phyloP scores from a whole-genome alignment of 805 yeast species.

The Kregervanrija pseudodelftensis region DNA sequence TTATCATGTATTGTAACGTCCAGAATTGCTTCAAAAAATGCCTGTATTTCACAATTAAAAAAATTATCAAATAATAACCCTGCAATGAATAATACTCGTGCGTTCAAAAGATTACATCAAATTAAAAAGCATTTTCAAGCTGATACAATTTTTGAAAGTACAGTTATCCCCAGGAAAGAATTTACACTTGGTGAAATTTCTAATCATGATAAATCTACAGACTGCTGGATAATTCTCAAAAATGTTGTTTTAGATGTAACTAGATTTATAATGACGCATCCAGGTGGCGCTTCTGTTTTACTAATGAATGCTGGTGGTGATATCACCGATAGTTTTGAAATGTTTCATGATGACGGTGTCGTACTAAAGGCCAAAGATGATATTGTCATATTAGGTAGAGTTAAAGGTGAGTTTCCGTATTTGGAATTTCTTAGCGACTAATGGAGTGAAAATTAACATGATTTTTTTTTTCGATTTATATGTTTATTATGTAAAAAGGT shows the following conservation, averaged over 20 bases:
- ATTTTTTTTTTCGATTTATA: not conserved
- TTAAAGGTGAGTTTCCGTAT: constrained; percentile 41
- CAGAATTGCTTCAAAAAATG: constrained; percentile 39
- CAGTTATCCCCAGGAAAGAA: constrained; percentile 41
- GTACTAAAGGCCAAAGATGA: constrained; percentile 40
- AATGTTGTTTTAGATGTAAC: constrained; percentile 45
- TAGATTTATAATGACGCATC: constrained; percentile 40
- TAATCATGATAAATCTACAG: constrained; percentile 36
- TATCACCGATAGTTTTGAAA: constrained; percentile 51
- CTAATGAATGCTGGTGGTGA: constrained; percentile 67
- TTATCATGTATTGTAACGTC: constrained; percentile 60
- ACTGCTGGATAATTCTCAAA: constrained; percentile 50
- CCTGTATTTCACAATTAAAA: constrained; percentile 24
- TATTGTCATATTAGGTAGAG: constrained; percentile 36
- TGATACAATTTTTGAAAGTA: constrained; percentile 12
- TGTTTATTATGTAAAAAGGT: not conserved
- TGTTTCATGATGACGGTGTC: constrained; percentile 53
- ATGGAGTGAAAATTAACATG: not conserved
- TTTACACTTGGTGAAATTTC: constrained; percentile 40
- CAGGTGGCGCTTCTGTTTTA: constrained; percentile 74
- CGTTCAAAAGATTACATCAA: constrained; percentile 6
- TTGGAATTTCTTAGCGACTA: constrained; percentile 21
- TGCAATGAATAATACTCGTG: not conserved
- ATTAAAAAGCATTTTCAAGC: constrained; percentile 9
- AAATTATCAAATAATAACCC: not conserved